A percentile compares a stretch with the other conserved stretches of the same genome.
Evolutionary conservation across 495 filamentous ascomycete genomes (phyloP).

Genomic region (Entonaema liquescens): DNA sequence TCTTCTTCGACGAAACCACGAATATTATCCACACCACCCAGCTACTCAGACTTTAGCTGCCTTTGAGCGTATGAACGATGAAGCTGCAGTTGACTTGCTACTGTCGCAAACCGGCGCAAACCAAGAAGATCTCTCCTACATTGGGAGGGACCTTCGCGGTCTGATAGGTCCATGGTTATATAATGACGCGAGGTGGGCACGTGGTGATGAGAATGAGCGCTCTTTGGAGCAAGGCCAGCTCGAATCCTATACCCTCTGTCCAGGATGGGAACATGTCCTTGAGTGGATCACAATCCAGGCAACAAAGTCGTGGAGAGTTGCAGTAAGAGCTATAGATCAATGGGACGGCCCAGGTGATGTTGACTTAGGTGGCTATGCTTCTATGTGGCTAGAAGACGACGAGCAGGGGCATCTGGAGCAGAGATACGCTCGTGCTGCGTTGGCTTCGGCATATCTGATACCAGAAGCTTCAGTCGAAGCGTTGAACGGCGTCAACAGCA

Average conservation of each 20-base stretch:
- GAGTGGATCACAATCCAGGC: slow-evolving; percentile 73
- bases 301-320: slow-evolving; percentile 64
- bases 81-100: slow-evolving; percentile 70
- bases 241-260: slow-evolving; percentile 42
- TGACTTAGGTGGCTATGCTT: slow-evolving; percentile 76
- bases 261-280: slow-evolving; percentile 81
- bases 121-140: slow-evolving; percentile 52
- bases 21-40: slow-evolving; percentile 75
- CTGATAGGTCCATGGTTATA: slow-evolving; percentile 86
- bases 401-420: slow-evolving; percentile 62
- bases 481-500: slow-evolving; percentile 67
- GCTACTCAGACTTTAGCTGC: slow-evolving; percentile 63
- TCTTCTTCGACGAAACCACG: slow-evolving; percentile 80
- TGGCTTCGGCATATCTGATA: slow-evolving; percentile 77
- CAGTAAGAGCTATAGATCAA: slow-evolving; percentile 69
- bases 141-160: slow-evolving; percentile 76
- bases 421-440: slow-evolving; percentile 74
- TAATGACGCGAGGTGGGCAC: slow-evolving; percentile 70
- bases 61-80: slow-evolving; percentile 70
- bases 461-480: slow-evolving; percentile 65
- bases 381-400: slow-evolving; percentile 60
- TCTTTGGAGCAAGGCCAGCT: slow-evolving; percentile 18
- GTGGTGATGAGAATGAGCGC: slow-evolving; percentile 28
- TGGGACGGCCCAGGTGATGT: slow-evolving; percentile 86
- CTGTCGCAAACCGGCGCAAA: slow-evolving; percentile 67